phyloP scores from a whole-genome alignment of 2,329 filamentous ascomycete genomes.

The Aspergillus sp. region DNA sequence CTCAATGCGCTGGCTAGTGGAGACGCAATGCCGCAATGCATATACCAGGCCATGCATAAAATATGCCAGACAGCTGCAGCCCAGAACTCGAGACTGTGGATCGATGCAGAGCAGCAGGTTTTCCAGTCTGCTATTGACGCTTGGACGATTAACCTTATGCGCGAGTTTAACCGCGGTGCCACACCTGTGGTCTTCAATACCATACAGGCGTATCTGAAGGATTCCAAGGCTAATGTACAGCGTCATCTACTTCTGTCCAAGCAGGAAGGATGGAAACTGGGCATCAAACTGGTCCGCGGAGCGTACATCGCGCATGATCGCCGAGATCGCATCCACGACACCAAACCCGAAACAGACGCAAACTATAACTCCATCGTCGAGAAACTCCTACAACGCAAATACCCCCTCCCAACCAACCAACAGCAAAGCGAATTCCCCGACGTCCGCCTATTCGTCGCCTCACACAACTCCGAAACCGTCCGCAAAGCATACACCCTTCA shows the following conservation, averaged over 20 bases:
- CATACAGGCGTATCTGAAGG: constrained; percentile 43
- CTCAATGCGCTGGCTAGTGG: constrained; percentile 31
- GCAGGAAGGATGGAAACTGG: constrained; percentile 36
- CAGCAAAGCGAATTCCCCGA: constrained; percentile 11
- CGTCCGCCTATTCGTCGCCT: constrained; percentile 46
- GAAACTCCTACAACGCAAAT: constrained; percentile 39
- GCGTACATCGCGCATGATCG: constrained; percentile 40
- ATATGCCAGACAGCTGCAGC: constrained; percentile 30
- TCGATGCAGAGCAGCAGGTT: constrained; percentile 44
- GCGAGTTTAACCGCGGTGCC: constrained; percentile 32
- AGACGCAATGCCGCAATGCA: constrained; percentile 20
- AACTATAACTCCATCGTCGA: constrained; percentile 47
- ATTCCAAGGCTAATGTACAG: constrained; percentile 30
- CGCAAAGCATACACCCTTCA: constrained; percentile 35
- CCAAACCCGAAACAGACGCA: constrained; percentile 31
- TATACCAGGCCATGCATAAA: constrained; percentile 29
- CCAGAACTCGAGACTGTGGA: constrained; percentile 36
- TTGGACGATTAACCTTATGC: constrained; percentile 43
- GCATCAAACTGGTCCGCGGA: constrained; percentile 41
- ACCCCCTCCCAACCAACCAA: constrained; percentile 25
- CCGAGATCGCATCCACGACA: constrained; percentile 30
- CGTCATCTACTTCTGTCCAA: constrained; percentile 33
- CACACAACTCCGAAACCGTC: constrained; percentile 48
- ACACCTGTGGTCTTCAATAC: constrained; percentile 35
- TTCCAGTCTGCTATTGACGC: constrained; percentile 39